Base-by-base conservation (phyloP, 2,329 filamentous ascomycete genomes). In the Fusarium xyrophilum region DNA sequence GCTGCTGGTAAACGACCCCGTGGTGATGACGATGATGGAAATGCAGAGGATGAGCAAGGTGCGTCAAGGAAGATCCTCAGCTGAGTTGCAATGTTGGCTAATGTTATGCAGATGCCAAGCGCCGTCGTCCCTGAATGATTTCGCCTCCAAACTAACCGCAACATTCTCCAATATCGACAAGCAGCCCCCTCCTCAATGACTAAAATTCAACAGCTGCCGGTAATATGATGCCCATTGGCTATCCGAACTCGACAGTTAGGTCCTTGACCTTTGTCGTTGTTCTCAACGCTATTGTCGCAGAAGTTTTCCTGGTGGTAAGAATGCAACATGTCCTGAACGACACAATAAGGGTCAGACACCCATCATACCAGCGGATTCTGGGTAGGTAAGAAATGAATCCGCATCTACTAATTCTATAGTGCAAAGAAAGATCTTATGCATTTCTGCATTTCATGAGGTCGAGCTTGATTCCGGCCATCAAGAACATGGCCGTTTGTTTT, bases 101-200 rank as follows among this genome's bases (percentile, higher is more conserved):
- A 82, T 70, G 55, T 65, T 17, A 62, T 66, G 39, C 71, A 79
- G 85, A 85, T 74, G 74, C 79, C 76, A 88, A 86, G 79, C 85
- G 85, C 72, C 82, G 81, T 74, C 84, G 85, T 60, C 81, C 77
- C 48, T 77, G 48, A 75, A 66, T 46, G 55, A 43, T 55, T 36
- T 33, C 28, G 38, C 44, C 40, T 51, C 46, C 42, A 65, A 58
- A 65, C 73, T 73, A 72, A 72, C 62, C 40, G 42, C 52, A 53
- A 57, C 56, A 52, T 59, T 30, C 47, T 50, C 42, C 55, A 62
- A 64, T 43, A n/a, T 50, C 46, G 35, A 35, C 43, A 35, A 38
- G 56, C 54, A 47, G 36, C 50, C 43, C 55, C 51, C 52, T 21
- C 70, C 33, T 56, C 27, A 39, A 28, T 51, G 36, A 62, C 51